Conservation (phyloP, 2,329 filamentous ascomycete genomes). For the Zymoseptoria brevis region DNA sequence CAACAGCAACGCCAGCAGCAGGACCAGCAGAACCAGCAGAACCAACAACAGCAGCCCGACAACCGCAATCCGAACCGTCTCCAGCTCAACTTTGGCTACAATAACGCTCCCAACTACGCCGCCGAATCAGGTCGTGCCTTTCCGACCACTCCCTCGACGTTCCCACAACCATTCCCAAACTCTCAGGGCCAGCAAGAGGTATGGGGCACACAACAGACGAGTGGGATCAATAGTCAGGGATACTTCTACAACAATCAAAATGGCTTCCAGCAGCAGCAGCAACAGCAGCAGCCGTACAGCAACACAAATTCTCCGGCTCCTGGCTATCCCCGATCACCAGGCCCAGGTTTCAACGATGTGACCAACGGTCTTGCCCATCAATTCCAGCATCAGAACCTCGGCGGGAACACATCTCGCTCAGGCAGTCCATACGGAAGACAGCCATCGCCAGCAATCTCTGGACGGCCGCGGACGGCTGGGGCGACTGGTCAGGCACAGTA, state of each 20-base stretch:
- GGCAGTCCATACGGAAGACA: constrained; percentile 61
- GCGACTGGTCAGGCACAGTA: constrained; percentile 53
- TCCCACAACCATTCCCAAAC: constrained; percentile 73
- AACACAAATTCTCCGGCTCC: constrained; percentile 33
- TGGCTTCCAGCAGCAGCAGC: constrained; percentile 35
- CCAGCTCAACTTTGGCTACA: constrained; percentile 46
- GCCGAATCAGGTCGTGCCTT: constrained; percentile 41
- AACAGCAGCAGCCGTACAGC: constrained; percentile 26
- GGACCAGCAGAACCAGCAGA: constrained; percentile 13
- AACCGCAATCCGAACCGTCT: constrained; percentile 37
- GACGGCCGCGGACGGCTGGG: constrained; percentile 75
- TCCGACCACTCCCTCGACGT: constrained; percentile 79
- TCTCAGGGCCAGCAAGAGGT: constrained; percentile 54
- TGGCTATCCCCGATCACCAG: constrained; percentile 51
- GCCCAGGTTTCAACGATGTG: constrained; percentile 61
- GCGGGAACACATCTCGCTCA: constrained; percentile 52
- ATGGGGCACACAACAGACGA: constrained; percentile 44
- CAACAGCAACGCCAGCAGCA: constrained; percentile 11
- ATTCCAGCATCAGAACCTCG: constrained; percentile 90
- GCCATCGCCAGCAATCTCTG: constrained; percentile 56
- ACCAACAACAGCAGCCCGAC: constrained; percentile 21
- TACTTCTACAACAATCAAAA: constrained; percentile 47
- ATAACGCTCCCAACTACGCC: constrained; percentile 36
- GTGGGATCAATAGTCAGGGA: constrained; percentile 35
- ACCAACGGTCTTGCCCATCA: constrained; percentile 90